Evolutionary conservation across 2,329 filamentous ascomycete species (phyloP).

Genomic region (Fusarium sp.): DNA sequence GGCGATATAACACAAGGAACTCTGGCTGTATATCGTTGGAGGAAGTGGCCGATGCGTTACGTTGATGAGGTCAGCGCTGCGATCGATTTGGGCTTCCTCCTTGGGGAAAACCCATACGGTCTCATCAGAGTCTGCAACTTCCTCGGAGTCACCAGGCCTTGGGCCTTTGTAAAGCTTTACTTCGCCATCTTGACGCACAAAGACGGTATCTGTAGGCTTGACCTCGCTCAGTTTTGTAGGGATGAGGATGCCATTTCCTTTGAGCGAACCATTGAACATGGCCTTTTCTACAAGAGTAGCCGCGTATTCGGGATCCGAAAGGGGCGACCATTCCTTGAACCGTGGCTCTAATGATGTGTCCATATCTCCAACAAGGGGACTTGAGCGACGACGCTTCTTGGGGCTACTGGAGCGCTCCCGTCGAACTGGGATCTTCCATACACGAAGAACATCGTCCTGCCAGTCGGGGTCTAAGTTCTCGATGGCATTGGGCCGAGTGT

Average conservation of each 20-base stretch:
- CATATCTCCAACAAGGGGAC: conserved; percentile 31
- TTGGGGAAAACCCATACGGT: conserved; percentile 51
- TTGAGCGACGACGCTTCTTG: conserved; percentile 53
- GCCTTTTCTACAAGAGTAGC: conserved; percentile 52
- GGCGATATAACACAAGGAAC: conserved; percentile 89
- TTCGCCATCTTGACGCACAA: conserved; percentile 74
- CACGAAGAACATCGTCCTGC: conserved; percentile 81
- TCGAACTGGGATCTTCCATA: conserved; percentile 82
- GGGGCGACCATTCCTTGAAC: conserved; percentile 36
- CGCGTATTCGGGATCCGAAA: conserved; percentile 53
- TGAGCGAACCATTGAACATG: conserved; percentile 56
- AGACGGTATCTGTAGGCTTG: conserved; percentile 58
- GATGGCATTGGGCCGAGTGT: conserved; percentile 54
- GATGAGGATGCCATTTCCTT: conserved; percentile 43
- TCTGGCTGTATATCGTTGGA: conserved; percentile 73
- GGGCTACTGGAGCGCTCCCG: conserved; percentile 54
- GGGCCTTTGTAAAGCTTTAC: conserved; percentile 81
- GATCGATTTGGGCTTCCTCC: conserved; percentile 27
- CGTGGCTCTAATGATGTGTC: neutral
- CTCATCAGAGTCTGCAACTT: conserved; percentile 41
- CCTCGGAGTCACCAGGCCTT: conserved; percentile 36
- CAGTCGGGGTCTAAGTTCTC: conserved; percentile 72
- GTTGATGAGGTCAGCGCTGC: conserved; percentile 22
- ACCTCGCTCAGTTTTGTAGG: conserved; percentile 50
- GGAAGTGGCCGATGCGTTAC: conserved; percentile 68